Percentiles rank a stretch among this genome's conserved stretches.
These are phyloP conservation scores for Sordariomycetes sp. DNA, from an alignment of 2,329 filamentous ascomycete species.

Conservation along the genomic window DNA sequence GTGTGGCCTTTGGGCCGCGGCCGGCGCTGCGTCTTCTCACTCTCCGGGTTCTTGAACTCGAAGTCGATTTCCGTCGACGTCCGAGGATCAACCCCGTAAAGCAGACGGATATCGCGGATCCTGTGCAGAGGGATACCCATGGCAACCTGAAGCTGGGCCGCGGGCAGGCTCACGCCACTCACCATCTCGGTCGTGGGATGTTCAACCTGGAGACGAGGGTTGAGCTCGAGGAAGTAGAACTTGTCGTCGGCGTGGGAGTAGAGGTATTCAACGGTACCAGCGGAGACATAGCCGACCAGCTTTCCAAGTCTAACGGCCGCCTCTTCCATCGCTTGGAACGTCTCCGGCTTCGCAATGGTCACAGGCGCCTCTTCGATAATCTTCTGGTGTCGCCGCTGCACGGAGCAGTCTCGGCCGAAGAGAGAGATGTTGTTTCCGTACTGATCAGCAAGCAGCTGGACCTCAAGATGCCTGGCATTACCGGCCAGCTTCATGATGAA, in stretches of 20 bases:
- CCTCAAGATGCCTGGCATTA: constrained; percentile 91
- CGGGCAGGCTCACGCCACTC: constrained; percentile 90
- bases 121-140: constrained; percentile 96
- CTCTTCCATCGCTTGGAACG: constrained; percentile 93
- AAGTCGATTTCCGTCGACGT: constrained; percentile 85
- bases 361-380: constrained; percentile 99
- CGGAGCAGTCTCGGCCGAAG: constrained; percentile 96
- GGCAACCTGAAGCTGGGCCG: constrained; percentile 94
- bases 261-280: constrained; percentile 96
- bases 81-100: constrained; percentile 92
- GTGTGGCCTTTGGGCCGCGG: constrained; percentile 93
- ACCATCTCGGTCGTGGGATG: constrained; percentile 99
- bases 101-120: constrained; percentile 87
- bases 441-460: constrained; percentile 93
- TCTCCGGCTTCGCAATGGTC: constrained; percentile 79
- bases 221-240: constrained; percentile 98
- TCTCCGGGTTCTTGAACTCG: constrained; percentile 80
- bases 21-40: constrained; percentile 71
- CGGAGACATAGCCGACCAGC: constrained; percentile 95
- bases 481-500: constrained; percentile 99
- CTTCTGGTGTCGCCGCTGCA: constrained; percentile 97
- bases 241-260: constrained; percentile 97
- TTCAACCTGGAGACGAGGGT: constrained; percentile 98
- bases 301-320: constrained; percentile 87
- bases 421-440: constrained; percentile 99